phyloP scores from a whole-genome alignment of 495 filamentous ascomycete species.

The Aspergillus conjunctus region DNA sequence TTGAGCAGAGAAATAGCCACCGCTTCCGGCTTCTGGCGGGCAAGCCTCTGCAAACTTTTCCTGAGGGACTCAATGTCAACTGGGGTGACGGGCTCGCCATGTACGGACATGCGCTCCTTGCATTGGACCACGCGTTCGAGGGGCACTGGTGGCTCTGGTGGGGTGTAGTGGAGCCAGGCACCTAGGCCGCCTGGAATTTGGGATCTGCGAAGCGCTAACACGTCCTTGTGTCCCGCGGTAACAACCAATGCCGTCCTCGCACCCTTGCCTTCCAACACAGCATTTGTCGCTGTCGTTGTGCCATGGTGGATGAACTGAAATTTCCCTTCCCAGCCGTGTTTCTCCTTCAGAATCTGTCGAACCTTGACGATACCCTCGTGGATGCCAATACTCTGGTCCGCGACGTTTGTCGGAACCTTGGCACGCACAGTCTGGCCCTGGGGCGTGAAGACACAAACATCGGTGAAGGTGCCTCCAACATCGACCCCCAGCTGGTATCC shows the following conservation, averaged over 20 bases:
- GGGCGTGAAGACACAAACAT: slow-evolving; percentile 49
- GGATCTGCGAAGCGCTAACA: slow-evolving; percentile 43
- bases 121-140: slow-evolving; percentile 52
- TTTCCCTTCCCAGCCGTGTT: slow-evolving; percentile 29
- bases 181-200: slow-evolving; percentile 54
- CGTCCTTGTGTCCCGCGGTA: slow-evolving; percentile 46
- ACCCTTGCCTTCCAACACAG: slow-evolving; percentile 46
- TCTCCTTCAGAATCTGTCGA: slow-evolving; percentile 30
- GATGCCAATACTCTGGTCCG: slow-evolving; percentile 53
- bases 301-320: slow-evolving; percentile 46
- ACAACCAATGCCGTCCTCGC: slow-evolving; percentile 44
- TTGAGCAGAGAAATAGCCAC: slow-evolving; percentile 53
- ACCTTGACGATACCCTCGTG: slow-evolving; percentile 45
- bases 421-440: slow-evolving; percentile 42
- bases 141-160: slow-evolving; percentile 52
- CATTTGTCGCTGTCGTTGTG: slow-evolving; percentile 46
- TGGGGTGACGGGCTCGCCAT: slow-evolving; percentile 41
- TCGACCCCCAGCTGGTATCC: slow-evolving; percentile 39
- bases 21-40: slow-evolving; percentile 43
- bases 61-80: slow-evolving; percentile 45
- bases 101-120: slow-evolving; percentile 48
- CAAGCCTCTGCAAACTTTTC: slow-evolving; percentile 31
- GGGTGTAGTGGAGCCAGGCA: slow-evolving; percentile 50
- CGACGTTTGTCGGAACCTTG: slow-evolving; percentile 51
- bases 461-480: slow-evolving; percentile 54